These are phyloP conservation scores for Davidsoniella australis DNA, from an alignment of 2,329 filamentous ascomycete genomes.

Conservation along the genomic window DNA sequence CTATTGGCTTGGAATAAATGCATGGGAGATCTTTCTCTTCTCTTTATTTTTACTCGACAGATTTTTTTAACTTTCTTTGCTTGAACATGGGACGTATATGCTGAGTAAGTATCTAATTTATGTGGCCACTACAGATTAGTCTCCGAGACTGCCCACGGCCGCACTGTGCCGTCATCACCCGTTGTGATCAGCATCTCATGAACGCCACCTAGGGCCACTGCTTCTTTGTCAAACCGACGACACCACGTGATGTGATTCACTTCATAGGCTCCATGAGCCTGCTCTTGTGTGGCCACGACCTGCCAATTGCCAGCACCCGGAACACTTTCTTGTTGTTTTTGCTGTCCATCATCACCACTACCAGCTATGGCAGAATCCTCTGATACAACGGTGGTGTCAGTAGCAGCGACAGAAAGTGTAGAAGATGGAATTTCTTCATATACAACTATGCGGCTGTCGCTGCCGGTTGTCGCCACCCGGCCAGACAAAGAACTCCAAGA, in stretches of 20 bases:
- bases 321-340: background rate
- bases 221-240: constrained; percentile 50
- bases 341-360: background rate
- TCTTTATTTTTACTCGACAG: too few relatives aligned
- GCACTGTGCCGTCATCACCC: constrained; percentile 78
- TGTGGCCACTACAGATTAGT: too few relatives aligned
- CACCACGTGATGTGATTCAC: constrained; percentile 89
- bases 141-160: constrained; percentile 53
- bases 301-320: constrained; percentile 43
- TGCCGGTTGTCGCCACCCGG: constrained; percentile 70
- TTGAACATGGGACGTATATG: background rate
- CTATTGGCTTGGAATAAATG: background rate
- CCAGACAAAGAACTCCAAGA: constrained; percentile 68
- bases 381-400: background rate
- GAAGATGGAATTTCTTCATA: constrained; percentile 44
- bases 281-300: constrained; percentile 48
- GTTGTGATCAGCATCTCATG: constrained; percentile 85
- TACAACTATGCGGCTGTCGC: constrained; percentile 65
- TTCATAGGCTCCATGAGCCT: constrained; percentile 82
- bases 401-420: constrained; percentile 8
- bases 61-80: background rate
- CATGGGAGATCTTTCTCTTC: too few relatives aligned
- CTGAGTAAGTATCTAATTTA: background rate
- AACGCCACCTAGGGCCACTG: constrained; percentile 29
- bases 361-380: background rate